Percentiles rank a stretch among this genome's conserved stretches.
Conservation (phyloP, 140 eudicot genomes). For the Bidens hawaiensis region DNA sequence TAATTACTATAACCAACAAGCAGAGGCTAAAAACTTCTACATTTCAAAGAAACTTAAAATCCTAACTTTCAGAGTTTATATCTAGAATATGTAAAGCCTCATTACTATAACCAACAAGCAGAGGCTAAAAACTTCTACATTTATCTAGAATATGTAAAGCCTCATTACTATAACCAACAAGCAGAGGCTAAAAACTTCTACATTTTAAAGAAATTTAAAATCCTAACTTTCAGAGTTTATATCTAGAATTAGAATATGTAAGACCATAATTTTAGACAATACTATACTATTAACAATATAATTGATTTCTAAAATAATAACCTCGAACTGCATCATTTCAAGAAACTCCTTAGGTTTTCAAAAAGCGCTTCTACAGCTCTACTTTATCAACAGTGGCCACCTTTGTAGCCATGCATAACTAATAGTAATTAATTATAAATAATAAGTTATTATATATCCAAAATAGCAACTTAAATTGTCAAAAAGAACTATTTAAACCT, state of each 20-base stretch:
- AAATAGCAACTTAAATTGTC: no score
- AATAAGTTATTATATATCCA: no score
- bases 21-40: background rate
- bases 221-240: conserved; percentile 17
- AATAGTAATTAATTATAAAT: no score
- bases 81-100: conserved; percentile 51
- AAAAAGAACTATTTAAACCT: no score
- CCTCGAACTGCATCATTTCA: no score
- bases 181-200: background rate
- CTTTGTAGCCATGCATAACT: no score
- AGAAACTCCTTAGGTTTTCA: no score
- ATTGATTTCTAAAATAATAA: no score
- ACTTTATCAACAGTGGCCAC: no score
- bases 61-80: conserved; percentile 22
- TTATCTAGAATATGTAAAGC: conserved; percentile 47
- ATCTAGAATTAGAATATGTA: conserved; percentile 50
- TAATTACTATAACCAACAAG: conserved; percentile 2
- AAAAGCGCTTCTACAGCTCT: no score
- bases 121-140: background rate
- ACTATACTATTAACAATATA: no score
- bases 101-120: conserved; percentile 3
- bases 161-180: conserved; percentile 2
- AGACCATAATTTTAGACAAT: no score
- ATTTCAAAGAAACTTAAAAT: background rate
- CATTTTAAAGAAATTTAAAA: background rate